Conservation (phyloP, 2,329 filamentous ascomycete genomes). For the Berkeleyomyces rouxiae region DNA sequence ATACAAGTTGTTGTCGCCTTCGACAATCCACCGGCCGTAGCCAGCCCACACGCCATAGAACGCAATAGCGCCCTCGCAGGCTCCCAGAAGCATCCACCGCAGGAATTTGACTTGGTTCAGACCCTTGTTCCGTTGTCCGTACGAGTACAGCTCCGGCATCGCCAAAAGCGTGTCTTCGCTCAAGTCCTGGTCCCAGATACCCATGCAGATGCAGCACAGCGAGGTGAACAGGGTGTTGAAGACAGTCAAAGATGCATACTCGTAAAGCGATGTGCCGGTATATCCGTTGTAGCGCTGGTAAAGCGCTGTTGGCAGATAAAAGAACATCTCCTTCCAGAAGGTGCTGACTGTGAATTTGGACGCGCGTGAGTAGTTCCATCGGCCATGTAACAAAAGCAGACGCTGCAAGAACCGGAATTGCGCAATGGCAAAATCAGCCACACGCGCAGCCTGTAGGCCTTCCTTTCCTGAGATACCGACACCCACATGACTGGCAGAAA, state of each 20-base stretch:
- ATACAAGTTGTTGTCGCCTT: slow-evolving; percentile 52
- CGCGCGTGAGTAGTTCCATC: slow-evolving; percentile 80
- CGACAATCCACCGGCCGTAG: slow-evolving; percentile 30
- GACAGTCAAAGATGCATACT: slow-evolving; percentile 70
- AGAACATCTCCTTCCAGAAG: slow-evolving; percentile 78
- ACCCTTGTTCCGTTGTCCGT: slow-evolving; percentile 54
- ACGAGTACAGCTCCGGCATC: slow-evolving; percentile 77
- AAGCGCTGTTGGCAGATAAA: slow-evolving; percentile 70
- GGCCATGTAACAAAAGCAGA: slow-evolving; percentile 66
- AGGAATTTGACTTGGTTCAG: slow-evolving; percentile 61
- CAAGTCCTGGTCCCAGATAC: slow-evolving; percentile 84
- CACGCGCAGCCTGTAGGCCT: slow-evolving; percentile 74
- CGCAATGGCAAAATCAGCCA: slow-evolving; percentile 80
- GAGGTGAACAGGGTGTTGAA: slow-evolving; percentile 94
- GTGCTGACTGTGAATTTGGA: slow-evolving; percentile 81
- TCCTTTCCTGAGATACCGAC: slow-evolving; percentile 87
- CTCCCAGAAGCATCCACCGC: slow-evolving; percentile 62
- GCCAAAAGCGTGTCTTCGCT: slow-evolving; percentile 72
- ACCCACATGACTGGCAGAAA: slow-evolving; percentile 69
- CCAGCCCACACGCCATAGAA: slow-evolving; percentile 48
- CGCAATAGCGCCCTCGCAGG: slow-evolving; percentile 53
- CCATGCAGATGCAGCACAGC: slow-evolving; percentile 72
- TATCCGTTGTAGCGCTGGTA: slow-evolving; percentile 77
- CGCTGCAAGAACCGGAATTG: slow-evolving; percentile 84
- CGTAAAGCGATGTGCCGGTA: slow-evolving; percentile 80